Evolutionary conservation across 371 early-diverging fungal genomes (phyloP), one percentile per base, ranked within the genome.

Genomic region (Rhizomucor miehei): DNA sequence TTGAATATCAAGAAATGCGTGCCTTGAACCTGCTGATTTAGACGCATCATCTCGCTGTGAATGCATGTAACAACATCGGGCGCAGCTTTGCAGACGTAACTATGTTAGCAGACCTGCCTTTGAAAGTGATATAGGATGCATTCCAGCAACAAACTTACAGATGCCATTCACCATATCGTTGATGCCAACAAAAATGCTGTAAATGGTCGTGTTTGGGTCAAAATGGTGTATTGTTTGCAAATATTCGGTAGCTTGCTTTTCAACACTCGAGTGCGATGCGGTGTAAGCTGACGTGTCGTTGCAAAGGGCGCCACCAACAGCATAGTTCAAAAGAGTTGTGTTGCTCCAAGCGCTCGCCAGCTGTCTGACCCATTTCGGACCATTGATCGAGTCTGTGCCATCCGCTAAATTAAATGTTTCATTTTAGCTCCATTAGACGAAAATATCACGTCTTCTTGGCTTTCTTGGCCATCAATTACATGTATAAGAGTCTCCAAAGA

Each of bases 401-500:
- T 56, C 56, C 12, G 56, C 50, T 53, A 20, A 8, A 37, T 36
- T 2, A 19, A 6, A 4, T 34, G 34, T 21, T 47, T 21, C 21
- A 29, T 13, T 29, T 16, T 29, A 12, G n/a, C 48, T 16, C 29
- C 16, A 1, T 14, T 14, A 0, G 14, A 38, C 17, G 23, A 50
- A 20, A 39, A 1, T 1, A 29, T 29, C 29, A 5, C 8, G 5
- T 3, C 8, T 29, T 8, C 8, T 29, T 3, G 29, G 29, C 5
- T 10, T 20, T 6, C 21, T 38, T 0, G 25, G 11, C 12, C 11
- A 34, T 37, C 16, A 36, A 12, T 49, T 45, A 53, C 54, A 35
- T 1, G 56, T 56, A 23, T 56, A 56, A 8, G 56, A 56, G 43
- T 56, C 56, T 21, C 56, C 56, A 49, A 56, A 49, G 1, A 46